Base-by-base conservation (phyloP, 768 basidiomycete species). In the Neoboletus brunneissimus region DNA sequence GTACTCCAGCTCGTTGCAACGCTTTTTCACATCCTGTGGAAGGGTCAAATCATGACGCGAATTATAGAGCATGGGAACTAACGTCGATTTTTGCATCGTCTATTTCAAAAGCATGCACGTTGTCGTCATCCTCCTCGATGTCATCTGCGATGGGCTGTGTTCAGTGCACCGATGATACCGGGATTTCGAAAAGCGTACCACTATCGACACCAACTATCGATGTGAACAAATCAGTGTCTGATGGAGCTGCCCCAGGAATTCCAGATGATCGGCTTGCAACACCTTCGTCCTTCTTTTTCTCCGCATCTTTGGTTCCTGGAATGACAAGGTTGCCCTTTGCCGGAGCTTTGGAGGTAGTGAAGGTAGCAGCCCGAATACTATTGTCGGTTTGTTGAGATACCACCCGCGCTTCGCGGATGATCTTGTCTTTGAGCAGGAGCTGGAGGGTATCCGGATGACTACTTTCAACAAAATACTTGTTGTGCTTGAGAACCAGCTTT, bases 81-180 rank as follows among this genome's bases (percentile, higher is more conserved):
- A 89, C 94, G 71, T 99, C 97, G 61, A 99, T 97, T 72, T 92
- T 91, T 47, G 85, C 81, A 64, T 96, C 93, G 59, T 90, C 84
- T 57, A 99, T 98, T 75, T 99, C 91, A 66, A 99, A 98, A 6
- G 96, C 89, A 71, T 98, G 95, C 4, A 98, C 94, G 54, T 91
- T 91, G 57, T 98, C 97, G 63, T 98, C 97, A 63, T 98, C 95
- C 69, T 98, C 96, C 47, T 97, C 95, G 44, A 98, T 86, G 72
- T 98, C 95, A 68, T 97, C 96, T 96, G 57, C 15, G 45, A 45
- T 12, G 22, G 25, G 27, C n/a, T 22, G 3, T 25, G 40, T 54
- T 60, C 31, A 57, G 37, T 23, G 7, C 13, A 42, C 15, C 7
- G 20, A 38, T 34, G 41, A 51, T 32, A 10, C 1, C n/a, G 5